These are phyloP conservation scores for Talaromyces proteolyticus DNA, from an alignment of 495 filamentous ascomycete species.

Conservation along the genomic window DNA sequence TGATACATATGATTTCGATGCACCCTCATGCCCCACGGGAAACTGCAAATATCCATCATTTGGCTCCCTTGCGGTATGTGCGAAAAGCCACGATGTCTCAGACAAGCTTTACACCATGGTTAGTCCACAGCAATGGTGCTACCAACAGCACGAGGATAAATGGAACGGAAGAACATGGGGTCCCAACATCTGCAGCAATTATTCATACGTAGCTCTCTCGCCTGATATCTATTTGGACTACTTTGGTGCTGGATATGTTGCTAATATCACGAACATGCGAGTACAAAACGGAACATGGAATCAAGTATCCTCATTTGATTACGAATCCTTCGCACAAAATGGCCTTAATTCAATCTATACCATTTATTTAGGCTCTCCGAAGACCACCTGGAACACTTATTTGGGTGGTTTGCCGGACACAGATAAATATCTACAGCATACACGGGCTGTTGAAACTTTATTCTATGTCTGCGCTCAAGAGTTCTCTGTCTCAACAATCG, in stretches of 20 bases:
- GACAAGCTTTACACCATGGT: not conserved
- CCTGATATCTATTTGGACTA: not conserved
- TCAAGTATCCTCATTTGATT: not conserved
- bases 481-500: not conserved
- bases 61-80: conserved; percentile 1
- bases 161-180: not conserved
- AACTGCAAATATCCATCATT: conserved; percentile 2
- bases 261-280: not conserved
- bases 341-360: not conserved
- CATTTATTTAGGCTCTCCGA: not conserved
- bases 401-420: not conserved
- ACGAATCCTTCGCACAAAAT: not conserved
- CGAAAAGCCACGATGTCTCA: not conserved
- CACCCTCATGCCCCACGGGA: not conserved
- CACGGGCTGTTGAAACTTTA: conserved; percentile 2
- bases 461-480: conserved; percentile 1
- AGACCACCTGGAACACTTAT: not conserved
- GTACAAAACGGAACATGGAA: not conserved
- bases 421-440: not conserved
- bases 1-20: not conserved
- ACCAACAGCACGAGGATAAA: not conserved
- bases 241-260: not conserved
- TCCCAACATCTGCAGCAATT: not conserved
- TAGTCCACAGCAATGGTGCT: not conserved
- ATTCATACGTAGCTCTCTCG: not conserved